Conservation (phyloP, 2,329 filamentous ascomycete genomes). For the Elsinoe ampelina region DNA sequence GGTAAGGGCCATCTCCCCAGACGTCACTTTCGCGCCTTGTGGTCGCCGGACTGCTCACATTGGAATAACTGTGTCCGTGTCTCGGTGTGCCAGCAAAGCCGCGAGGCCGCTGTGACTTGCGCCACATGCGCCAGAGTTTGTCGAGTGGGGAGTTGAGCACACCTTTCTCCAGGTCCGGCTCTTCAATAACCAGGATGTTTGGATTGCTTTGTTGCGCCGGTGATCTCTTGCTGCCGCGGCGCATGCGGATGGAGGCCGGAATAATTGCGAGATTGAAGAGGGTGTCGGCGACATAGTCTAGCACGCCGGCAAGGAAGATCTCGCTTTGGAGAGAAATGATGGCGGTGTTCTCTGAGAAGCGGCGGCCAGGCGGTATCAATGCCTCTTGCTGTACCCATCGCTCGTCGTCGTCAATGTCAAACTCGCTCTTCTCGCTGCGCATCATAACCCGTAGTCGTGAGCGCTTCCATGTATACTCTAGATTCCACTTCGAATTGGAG, state of each 20-base stretch:
- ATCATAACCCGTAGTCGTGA: conserved; percentile 94
- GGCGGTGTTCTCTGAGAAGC: conserved; percentile 39
- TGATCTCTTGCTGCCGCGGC: conserved; percentile 30
- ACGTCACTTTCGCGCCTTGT: neutral
- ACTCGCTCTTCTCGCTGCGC: conserved; percentile 88
- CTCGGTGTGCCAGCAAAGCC: conserved; percentile 1
- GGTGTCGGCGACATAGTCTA: conserved; percentile 91
- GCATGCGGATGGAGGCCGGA: conserved; percentile 61
- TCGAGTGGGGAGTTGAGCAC: conserved; percentile 83
- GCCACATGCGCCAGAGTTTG: conserved; percentile 88
- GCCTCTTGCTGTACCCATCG: conserved; percentile 74
- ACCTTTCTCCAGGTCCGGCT: conserved; percentile 85
- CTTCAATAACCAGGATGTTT: conserved; percentile 56
- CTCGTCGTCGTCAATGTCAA: conserved; percentile 97
- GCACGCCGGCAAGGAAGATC: conserved; percentile 89
- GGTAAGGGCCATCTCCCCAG: conserved; percentile 12
- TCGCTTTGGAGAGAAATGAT: conserved; percentile 80
- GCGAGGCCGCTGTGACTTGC: conserved; percentile 59
- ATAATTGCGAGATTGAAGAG: conserved; percentile 79
- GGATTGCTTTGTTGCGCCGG: conserved; percentile 1
- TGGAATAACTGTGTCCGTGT: conserved; percentile 11
- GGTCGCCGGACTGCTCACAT: conserved; percentile 9
- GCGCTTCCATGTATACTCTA: conserved; percentile 91
- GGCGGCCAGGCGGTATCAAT: conserved; percentile 49
- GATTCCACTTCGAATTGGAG: conserved; percentile 59